Evolutionary conservation across 2,329 filamentous ascomycete species (phyloP).

Genomic region (Aureobasidium musti): DNA sequence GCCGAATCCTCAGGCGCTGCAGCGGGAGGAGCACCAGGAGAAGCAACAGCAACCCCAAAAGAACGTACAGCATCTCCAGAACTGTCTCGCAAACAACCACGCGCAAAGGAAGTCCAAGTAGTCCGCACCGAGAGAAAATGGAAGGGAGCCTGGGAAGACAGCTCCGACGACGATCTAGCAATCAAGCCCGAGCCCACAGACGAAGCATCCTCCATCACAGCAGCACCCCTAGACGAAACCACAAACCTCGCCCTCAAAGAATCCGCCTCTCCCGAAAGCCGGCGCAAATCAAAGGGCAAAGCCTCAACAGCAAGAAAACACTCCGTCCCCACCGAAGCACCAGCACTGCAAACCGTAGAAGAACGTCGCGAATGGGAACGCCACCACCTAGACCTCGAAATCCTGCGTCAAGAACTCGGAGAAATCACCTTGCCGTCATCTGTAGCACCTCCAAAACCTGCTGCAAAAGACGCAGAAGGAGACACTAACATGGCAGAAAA

Average conservation of each 20-base stretch:
- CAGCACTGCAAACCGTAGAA: slow-evolving; percentile 53
- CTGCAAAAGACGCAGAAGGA: slow-evolving; percentile 44
- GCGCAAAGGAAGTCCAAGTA: slow-evolving; percentile 48
- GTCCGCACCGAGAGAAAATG: slow-evolving; percentile 46
- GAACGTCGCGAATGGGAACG: slow-evolving; percentile 55
- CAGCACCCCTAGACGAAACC: neutral
- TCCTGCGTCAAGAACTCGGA: slow-evolving; percentile 53
- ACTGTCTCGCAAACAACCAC: slow-evolving; percentile 43
- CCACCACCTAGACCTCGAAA: slow-evolving; percentile 50
- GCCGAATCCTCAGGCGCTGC: slow-evolving; percentile 31
- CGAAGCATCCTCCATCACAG: slow-evolving; percentile 33
- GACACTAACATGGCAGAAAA: slow-evolving; percentile 45
- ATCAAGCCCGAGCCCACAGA: slow-evolving; percentile 59
- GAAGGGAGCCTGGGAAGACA: slow-evolving; percentile 50
- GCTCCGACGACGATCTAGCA: slow-evolving; percentile 41
- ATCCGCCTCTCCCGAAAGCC: slow-evolving; percentile 20
- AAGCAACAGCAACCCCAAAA: slow-evolving; percentile 31
- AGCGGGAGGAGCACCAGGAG: slow-evolving; percentile 9
- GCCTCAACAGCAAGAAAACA: neutral
- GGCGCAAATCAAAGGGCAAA: slow-evolving; percentile 23
- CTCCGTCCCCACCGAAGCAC: slow-evolving; percentile 24
- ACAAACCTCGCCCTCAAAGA: slow-evolving; percentile 30
- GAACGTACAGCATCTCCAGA: slow-evolving; percentile 21
- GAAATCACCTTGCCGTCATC: slow-evolving; percentile 36
- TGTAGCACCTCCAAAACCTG: slow-evolving; percentile 13